Conservation (phyloP, 495 filamentous ascomycete species). For the Penicillium paxilli region DNA sequence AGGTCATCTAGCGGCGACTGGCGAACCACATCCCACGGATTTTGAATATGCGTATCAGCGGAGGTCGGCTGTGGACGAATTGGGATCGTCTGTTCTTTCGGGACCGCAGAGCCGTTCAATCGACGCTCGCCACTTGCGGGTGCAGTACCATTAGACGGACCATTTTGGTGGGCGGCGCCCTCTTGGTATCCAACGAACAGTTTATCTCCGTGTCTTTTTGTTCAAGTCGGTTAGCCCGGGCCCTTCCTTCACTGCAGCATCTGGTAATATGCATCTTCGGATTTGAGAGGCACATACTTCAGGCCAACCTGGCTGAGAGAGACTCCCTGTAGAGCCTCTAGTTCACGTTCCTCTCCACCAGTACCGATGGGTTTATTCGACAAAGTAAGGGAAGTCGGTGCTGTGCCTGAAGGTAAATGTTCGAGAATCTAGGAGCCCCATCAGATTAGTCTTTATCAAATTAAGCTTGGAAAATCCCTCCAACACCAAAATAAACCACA, state of each 20-base stretch:
- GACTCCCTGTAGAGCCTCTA: constrained; percentile 66
- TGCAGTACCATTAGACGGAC: constrained; percentile 39
- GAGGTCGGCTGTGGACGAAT: constrained; percentile 58
- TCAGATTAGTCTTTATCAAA: too few species aligned
- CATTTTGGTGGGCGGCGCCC: constrained; percentile 49
- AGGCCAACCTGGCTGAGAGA: constrained; percentile 71
- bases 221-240: background rate
- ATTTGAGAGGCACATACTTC: constrained; percentile 56
- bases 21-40: constrained; percentile 88
- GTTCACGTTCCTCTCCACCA: constrained; percentile 68
- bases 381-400: constrained; percentile 72
- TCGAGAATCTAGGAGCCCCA: constrained; percentile 66
- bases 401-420: constrained; percentile 65
- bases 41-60: constrained; percentile 62
- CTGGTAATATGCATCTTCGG: too few species aligned
- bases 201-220: constrained; percentile 79
- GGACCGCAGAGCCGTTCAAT: constrained; percentile 77
- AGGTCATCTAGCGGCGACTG: constrained; percentile 84
- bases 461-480: too few species aligned
- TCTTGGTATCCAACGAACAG: constrained; percentile 80
- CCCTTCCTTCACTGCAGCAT: too few species aligned
- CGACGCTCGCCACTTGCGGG: constrained; percentile 46
- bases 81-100: constrained; percentile 65
- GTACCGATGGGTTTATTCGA: constrained; percentile 77
- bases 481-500: too few species aligned